Base-by-base conservation (phyloP, 78 protist species). In the slime mould (Dictyostelium discoideum) region DNA sequence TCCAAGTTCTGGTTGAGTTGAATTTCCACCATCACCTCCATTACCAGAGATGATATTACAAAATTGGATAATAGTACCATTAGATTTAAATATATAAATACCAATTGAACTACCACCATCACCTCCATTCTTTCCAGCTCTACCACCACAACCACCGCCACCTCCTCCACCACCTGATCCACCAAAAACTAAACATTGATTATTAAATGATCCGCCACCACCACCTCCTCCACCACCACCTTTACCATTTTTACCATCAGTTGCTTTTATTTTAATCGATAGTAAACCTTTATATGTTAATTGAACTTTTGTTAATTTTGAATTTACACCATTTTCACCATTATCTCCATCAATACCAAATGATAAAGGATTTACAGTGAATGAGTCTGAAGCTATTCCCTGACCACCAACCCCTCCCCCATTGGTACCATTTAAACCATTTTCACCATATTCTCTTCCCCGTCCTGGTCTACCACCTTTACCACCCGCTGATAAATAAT, bases 161-260 rank as follows among this genome's bases (percentile, higher is more conserved):
- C 96, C 85, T 5, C 96, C 96, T 11, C 85, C 63, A 0, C 42
- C 40, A 10, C 88, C 54, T 2, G 83, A 26, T 7, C 84, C 85
- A 6, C 90, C 65, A 60, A 44, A 42, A 5, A 77, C 92, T 1
- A 39, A 83, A 72, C 96, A 92, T 29, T 29, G 44, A 11, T 84
- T 85, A 87, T 81, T 76, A 1, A 39, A 10, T 11, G 63, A 42
- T 18, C 82, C 69, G 5, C 32, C n/a, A 1, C 76, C 93, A 40
- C 93, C 93, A 16, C 84, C 84, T 11, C 93, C 93, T 1, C 93
- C 93, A 29, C 93, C 93, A 6, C 93, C 93, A 26, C 93, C 93
- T 63, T 50, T 42, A 2, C 72, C 79, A 60, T 84, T 84, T n/a
- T 10, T 32, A 5, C 87, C 87, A 60, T 63, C 85, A 2, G 13